Base-by-base conservation (phyloP, 2,329 filamentous ascomycete species). In the Penicillium capsulatum region DNA sequence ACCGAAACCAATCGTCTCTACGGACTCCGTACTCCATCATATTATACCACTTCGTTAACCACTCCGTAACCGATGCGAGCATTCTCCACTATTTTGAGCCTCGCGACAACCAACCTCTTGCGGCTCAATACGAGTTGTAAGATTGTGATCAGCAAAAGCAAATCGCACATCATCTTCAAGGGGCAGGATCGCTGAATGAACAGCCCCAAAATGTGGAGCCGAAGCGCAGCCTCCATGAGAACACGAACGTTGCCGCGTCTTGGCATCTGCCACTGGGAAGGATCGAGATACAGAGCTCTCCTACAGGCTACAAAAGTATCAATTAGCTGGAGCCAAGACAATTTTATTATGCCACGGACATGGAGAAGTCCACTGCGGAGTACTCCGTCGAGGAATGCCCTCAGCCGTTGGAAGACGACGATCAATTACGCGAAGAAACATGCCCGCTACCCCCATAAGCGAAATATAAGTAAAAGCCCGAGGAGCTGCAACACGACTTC, bases 81-180 rank as follows among this genome's bases (percentile, higher is more conserved):
- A n/a, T n/a, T n/a, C n/a, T n/a, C n/a, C n/a, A n/a, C n/a, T n/a
- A n/a, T n/a, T n/a, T n/a, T n/a, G n/a, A n/a, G n/a, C n/a, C n/a
- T n/a, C n/a, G n/a, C n/a, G n/a, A n/a, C n/a, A n/a, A n/a, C n/a
- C n/a, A n/a, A n/a, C n/a, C n/a, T n/a, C n/a, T 22, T 33, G 31
- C 31, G 29, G 20, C 34, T 37, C 17, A 38, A 42, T 34, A 42
- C 34, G 34, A 38, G 27, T 17, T 38, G 28, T 16, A 19, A 36
- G 33, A 42, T 37, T 42, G 19, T 33, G 39, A 42, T 37, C 17
- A 31, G 22, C 39, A 13, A 13, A 10, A 37, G 19, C 34, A 34
- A 22, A 34, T 26, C 28, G 39, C 19, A 20, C 20, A 29, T 38
- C 30, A 38, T 24, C 11, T 16, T 28, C 17, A 22, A 30, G 24